phyloP scores from a whole-genome alignment of 2,329 filamentous ascomycete species.

The Xylaria sp. region DNA sequence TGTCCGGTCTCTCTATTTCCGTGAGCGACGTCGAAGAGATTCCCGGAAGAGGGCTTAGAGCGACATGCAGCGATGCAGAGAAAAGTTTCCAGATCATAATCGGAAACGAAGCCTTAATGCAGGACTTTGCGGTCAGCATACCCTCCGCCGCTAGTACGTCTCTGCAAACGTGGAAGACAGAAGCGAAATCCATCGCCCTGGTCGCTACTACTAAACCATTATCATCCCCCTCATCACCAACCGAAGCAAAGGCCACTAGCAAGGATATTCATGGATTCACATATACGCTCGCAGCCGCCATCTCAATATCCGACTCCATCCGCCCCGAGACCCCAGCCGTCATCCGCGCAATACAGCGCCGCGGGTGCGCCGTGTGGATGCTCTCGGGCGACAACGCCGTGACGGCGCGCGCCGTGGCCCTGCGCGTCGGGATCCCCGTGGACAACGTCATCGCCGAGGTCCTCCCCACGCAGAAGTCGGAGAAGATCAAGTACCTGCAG shows the following conservation, averaged over 20 bases:
- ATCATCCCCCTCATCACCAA: conserved; percentile 9
- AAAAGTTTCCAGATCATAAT: conserved; percentile 61
- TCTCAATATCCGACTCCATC: conserved; percentile 82
- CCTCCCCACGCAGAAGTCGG: conserved; percentile 80
- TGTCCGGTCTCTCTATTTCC: conserved; percentile 35
- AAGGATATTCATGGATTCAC: no score
- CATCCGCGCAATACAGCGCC: conserved; percentile 66
- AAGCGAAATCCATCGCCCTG: conserved; percentile 70
- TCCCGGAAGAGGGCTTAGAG: conserved; percentile 73
- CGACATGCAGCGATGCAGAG: conserved; percentile 49
- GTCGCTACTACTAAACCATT: conserved; percentile 59
- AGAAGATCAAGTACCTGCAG: conserved; percentile 70
- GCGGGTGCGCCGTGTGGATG: conserved; percentile 83
- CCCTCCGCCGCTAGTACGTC: conserved; percentile 42
- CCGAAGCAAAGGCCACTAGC: conserved; percentile 4
- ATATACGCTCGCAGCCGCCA: conserved; percentile 65
- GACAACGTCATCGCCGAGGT: conserved; percentile 85
- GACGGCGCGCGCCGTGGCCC: conserved; percentile 82
- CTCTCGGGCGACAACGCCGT: conserved; percentile 87
- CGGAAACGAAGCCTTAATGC: conserved; percentile 76
- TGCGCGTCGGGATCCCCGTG: conserved; percentile 73
- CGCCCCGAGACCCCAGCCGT: conserved; percentile 73
- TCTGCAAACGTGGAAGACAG: conserved; percentile 63
- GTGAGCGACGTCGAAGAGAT: conserved; percentile 65
- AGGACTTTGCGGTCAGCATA: conserved; percentile 51